Evolutionary conservation across 1,139 yeast genomes (phyloP), one percentile per base, ranked within the genome.

Genomic region (Pichia terricola): DNA sequence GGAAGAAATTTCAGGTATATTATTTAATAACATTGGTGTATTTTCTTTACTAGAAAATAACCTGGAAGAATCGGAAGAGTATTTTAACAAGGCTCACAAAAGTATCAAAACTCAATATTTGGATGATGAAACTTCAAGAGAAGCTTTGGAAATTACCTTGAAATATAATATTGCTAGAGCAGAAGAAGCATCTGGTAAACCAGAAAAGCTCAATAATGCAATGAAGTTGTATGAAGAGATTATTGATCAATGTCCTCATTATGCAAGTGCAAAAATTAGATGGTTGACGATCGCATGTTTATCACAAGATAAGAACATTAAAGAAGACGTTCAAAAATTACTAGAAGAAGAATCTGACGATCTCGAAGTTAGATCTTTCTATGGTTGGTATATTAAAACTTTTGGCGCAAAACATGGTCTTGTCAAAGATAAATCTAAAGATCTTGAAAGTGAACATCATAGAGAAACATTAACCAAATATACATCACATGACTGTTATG

Each of bases 401-500:
- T 76, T 72, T 50, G 83, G 81, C 53, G 75, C 72, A 52, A 60
- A 59, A 39, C 58, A 58, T 44, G 51, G 52, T 8, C 43, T 62
- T 32, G 45, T 50, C 27, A 40, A 48, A 22, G 63, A 64, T 31
- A 56, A 55, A 34, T 71, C 67, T 45, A 76, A 78, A 26, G 81
- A 76, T 52, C 64, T 75, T 34, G 96, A 88, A 61, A 81, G 86
- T 49, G 69, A 73, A 27, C 95, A 86, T 59, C 89, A 85, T 60
- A 86, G 86, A 62, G 85, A 82, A 42, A 87, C 98, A 0, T 71
- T 91, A 53, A 83, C 81, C 33, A 79, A 83, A 46, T 78, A 75
- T 58, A 88, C 89, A 60, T 80, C 88, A 1, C 96, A 88, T 61
- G 98, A 91, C 62, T 68, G 81, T 40, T 91, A 89, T 62, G 94